Evolutionary conservation across 164 flowering plant genomes (phyloP).

Genomic region (Piper betle): DNA sequence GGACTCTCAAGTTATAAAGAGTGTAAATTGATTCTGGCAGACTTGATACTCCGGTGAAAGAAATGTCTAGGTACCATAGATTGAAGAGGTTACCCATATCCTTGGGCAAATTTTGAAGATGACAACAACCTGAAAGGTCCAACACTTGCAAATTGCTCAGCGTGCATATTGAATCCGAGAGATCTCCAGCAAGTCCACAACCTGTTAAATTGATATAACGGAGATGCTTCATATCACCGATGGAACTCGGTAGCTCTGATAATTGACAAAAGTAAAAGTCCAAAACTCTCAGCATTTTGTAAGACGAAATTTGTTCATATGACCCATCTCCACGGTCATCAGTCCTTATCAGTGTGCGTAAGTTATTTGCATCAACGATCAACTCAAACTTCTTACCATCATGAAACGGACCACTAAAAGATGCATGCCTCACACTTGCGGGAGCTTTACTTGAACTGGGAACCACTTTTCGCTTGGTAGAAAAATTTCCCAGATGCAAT

Average conservation of each 20-base stretch:
- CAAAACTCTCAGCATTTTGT: neutral
- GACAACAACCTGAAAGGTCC: neutral
- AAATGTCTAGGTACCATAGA: neutral
- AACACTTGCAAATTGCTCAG: constrained; percentile 1
- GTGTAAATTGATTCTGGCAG: neutral
- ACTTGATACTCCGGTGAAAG: neutral
- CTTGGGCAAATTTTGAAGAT: neutral
- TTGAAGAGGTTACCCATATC: neutral
- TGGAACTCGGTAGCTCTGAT: neutral
- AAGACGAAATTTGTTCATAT: neutral
- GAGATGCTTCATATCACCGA: constrained; percentile 3
- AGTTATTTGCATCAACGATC: neutral
- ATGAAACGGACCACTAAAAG: neutral
- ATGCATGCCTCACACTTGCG: neutral
- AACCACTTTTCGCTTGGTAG: neutral
- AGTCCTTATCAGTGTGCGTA: neutral
- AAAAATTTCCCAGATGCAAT: neutral
- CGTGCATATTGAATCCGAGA: neutral
- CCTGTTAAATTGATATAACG: constrained; percentile 1
- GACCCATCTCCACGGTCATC: no score
- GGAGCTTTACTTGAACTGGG: neutral
- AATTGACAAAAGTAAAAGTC: neutral
- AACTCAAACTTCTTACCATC: neutral
- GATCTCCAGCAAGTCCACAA: neutral
- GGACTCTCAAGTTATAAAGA: neutral